Base-by-base conservation (phyloP, 768 basidiomycete species). In the Dendrothele bispora region DNA sequence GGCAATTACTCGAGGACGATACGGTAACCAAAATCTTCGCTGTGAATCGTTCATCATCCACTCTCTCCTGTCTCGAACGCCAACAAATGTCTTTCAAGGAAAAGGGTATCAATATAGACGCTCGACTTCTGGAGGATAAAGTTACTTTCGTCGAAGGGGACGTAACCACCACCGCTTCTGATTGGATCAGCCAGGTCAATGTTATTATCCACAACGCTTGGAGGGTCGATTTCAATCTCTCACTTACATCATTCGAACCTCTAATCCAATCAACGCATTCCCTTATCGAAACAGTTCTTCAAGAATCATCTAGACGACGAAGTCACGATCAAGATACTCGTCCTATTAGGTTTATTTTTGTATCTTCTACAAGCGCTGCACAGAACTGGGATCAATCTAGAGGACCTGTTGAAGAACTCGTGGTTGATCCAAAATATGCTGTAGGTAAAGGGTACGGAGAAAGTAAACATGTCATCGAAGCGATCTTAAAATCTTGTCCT, bases 211-310 rank as follows among this genome's bases (percentile, higher is more conserved):
- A 66, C 45, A 65, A 67, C 28, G 71, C 72, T 10, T 75, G 74
- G 75, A 63, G 64, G 1, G 62, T 77, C 35, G 73, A 76, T 57
- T 74, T 77, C 53, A 68, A 68, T 35, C 60, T 73, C 0, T 59
- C 60, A 18, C 51, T 73, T 28, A 60, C 63, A 5, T 73, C 73
- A 6, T 75, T 75, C 39, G 70, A 74, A 42, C 49, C 63, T 7
- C 63, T 71, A 46, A 59, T 76, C 28, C 56, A 55, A 17, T 68
- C 68, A 17, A 71, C 64, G 5, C 57, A 68, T 32, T 66, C 67
- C 56, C 57, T 73, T 12, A 54, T 73, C 46, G 62, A 68, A 39
- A 57, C 73, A 6, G 60, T 58, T 7, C 52, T n/a, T n/a, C n/a
- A n/a, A n/a, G n/a, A n/a, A n/a, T n/a, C n/a, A n/a, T n/a, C n/a